Evolutionary conservation across 2,329 filamentous ascomycete species (phyloP), one percentile per base, ranked within the genome.

Genomic region (Thielaviopsis punctulata): DNA sequence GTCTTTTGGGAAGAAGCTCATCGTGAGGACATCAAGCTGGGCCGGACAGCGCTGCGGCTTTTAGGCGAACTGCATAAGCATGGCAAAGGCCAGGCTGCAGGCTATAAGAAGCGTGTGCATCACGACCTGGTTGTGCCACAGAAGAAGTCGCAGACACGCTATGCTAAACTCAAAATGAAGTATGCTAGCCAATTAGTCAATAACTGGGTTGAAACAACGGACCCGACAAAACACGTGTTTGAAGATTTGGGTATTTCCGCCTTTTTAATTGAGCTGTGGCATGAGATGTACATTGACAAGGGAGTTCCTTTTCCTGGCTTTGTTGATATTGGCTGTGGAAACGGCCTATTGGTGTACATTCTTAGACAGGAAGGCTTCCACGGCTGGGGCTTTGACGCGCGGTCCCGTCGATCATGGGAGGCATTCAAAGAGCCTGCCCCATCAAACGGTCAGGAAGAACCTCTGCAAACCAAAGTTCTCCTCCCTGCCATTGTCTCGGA

Each of bases 301-400:
- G 23, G 13, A 5, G 19, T 52, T 7, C 54, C 47, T 0, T 95
- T 95, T 59, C 86, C 87, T 0, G 89, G 90, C 0, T 98, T 96
- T 60, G 85, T 95, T 19, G 92, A 98, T 61, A 87, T 98, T 45
- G 92, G 90, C 4, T 96, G 92, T 62, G 92, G 92, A 1, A 98
- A 96, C 61, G 92, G 92, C 1, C 71, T 98, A 3, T 75, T 98
- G 1, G 86, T 94, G 7, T 78, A 93, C 62, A 77, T 98, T 36
- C 75, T 98, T 4, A 73, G 80, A 13, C 69, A 75, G 55, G 89
- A 96, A 66, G 88, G 88, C 10, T 96, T 87, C 64, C 59, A 63
- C 0, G 92, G 92, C 21, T 93, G 83, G 78, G 92, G 92, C 0
- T 95, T 96, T 60, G 92, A 98, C 64, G 92, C 89, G 0, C 75